phyloP scores from a whole-genome alignment of 768 basidiomycete species.

The Dendrothele bispora region DNA sequence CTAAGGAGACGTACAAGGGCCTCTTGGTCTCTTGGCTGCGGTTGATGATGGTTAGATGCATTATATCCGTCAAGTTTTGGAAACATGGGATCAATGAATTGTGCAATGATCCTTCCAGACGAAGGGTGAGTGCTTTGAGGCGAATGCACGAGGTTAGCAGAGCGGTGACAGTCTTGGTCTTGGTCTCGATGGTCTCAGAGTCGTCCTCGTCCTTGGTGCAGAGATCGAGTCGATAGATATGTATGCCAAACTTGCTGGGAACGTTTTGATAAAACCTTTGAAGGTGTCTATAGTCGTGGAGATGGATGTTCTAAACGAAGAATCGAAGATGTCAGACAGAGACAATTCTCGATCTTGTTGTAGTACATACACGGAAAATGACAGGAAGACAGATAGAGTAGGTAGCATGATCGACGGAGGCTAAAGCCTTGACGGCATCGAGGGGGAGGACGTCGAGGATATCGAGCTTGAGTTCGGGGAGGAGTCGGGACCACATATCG shows the following conservation, averaged over 20 bases:
- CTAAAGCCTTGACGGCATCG: conserved; percentile 44
- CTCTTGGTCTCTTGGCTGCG: conserved; percentile 35
- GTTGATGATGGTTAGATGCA: conserved; percentile 48
- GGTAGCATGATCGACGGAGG: conserved; percentile 47
- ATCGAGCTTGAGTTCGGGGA: conserved; percentile 64
- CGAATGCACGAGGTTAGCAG: conserved; percentile 51
- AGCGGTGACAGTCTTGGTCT: conserved; percentile 48
- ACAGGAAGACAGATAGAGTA: conserved; percentile 58
- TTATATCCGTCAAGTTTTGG: conserved; percentile 40
- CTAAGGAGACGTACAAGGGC: conserved; percentile 47
- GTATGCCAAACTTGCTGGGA: conserved; percentile 49
- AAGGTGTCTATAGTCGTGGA: conserved; percentile 47
- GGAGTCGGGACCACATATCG: conserved; percentile 54
- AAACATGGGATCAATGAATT: conserved; percentile 51
- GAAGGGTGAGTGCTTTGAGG: conserved; percentile 47
- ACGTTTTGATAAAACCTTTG: conserved; percentile 54
- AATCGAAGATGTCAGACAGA: no score
- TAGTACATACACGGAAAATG: conserved; percentile 52
- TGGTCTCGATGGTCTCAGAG: conserved; percentile 21
- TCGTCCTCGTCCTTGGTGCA: conserved; percentile 28
- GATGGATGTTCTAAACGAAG: conserved; percentile 43
- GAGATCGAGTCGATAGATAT: conserved; percentile 55
- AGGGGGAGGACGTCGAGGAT: conserved; percentile 41
- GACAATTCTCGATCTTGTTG: conserved; percentile 9
- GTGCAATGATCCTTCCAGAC: conserved; percentile 49